Percentiles rank a stretch among this genome's conserved stretches.
Conservation (phyloP, 2,329 filamentous ascomycete genomes). For the Microdochium trichocladiopsis region DNA sequence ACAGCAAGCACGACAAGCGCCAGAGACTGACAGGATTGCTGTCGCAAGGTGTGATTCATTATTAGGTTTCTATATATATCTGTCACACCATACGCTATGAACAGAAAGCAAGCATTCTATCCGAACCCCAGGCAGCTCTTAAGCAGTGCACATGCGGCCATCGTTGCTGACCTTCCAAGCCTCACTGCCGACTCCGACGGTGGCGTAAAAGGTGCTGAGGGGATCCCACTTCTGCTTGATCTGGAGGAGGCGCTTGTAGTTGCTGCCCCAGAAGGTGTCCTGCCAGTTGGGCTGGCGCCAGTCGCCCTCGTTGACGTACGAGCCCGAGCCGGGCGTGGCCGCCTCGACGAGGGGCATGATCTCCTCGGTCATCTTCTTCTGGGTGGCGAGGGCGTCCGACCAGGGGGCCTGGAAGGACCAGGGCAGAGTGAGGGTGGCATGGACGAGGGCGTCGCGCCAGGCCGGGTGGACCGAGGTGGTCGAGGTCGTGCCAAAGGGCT, state of each 20-base stretch:
- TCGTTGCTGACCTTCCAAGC: slow-evolving; percentile 25
- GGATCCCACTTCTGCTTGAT: slow-evolving; percentile 37
- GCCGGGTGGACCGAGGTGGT: slow-evolving; percentile 27
- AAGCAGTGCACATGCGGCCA: slow-evolving; percentile 26
- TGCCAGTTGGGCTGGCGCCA: slow-evolving; percentile 25
- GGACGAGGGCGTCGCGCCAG: slow-evolving; percentile 26
- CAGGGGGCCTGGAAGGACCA: slow-evolving; percentile 9
- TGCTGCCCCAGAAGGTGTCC: slow-evolving; percentile 25
- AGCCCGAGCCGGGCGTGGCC: slow-evolving; percentile 11
- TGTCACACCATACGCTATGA: too few relatives aligned
- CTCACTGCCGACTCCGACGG: slow-evolving; percentile 32
- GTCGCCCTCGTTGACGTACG: slow-evolving; percentile 34
- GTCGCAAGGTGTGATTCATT: background rate
- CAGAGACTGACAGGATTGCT: background rate
- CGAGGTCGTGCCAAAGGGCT: slow-evolving; percentile 16
- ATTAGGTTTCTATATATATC: too few relatives aligned
- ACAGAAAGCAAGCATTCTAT: too few relatives aligned
- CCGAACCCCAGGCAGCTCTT: background rate
- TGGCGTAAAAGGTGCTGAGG: slow-evolving; percentile 27
- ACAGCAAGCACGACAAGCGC: too few relatives aligned
- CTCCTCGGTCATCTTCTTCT: slow-evolving; percentile 20
- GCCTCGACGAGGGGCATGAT: slow-evolving; percentile 18
- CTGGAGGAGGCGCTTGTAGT: slow-evolving; percentile 20
- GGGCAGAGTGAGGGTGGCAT: slow-evolving; percentile 11
- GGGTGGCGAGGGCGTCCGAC: slow-evolving; percentile 15